Percentiles rank a stretch among this genome's conserved stretches.
Conservation (phyloP, 176 grass and related monocot species). For the Luzula sylvatica region DNA sequence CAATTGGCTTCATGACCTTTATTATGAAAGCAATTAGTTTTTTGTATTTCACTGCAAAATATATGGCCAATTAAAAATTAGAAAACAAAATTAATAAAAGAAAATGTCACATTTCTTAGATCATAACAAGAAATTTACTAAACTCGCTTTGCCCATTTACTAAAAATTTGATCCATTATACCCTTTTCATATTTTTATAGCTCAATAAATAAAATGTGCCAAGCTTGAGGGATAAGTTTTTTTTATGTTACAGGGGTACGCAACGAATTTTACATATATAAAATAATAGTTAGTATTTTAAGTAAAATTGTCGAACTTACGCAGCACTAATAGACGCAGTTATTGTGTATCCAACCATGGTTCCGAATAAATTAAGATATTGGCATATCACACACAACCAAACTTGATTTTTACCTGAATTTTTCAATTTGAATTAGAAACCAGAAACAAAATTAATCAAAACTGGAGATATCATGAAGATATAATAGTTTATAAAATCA, state of each 20-base stretch:
- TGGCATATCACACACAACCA: constrained; percentile 68
- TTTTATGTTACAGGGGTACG: no score
- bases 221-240: no score
- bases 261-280: no score
- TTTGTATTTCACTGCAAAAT: constrained; percentile 50
- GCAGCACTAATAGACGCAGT: constrained; percentile 67
- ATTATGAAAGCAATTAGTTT: constrained; percentile 65
- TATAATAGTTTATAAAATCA: no score
- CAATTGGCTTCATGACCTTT: constrained; percentile 44
- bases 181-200: neutral
- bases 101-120: neutral
- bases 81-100: constrained; percentile 1
- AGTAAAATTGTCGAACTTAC: constrained; percentile 28
- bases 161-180: neutral
- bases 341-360: constrained; percentile 68
- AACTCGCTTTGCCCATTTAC: no score
- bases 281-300: no score
- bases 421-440: neutral
- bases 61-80: neutral
- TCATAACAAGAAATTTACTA: no score
- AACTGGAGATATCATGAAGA: neutral
- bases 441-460: neutral
- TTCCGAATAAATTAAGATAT: constrained; percentile 67
- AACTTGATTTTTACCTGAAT: constrained; percentile 49
- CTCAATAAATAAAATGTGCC: no score